A percentile compares a stretch with the other conserved stretches of the same genome.
Evolutionary conservation across 1,284 basidiomycete species (phyloP).

Genomic region (Apiotrichum siamense): DNA sequence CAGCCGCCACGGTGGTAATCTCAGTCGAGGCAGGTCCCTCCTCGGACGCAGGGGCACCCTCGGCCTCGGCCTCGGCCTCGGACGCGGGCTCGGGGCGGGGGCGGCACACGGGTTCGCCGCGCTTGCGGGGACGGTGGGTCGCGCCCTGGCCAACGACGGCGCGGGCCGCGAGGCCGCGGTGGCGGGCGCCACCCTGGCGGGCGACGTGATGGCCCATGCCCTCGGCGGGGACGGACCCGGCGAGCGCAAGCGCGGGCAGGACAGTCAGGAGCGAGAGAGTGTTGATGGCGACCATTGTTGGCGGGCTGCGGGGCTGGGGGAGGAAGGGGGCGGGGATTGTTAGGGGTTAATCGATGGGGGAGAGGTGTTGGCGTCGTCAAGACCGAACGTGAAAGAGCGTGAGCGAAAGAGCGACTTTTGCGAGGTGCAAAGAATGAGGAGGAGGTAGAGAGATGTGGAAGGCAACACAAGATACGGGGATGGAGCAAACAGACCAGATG

Average conservation of each 20-base stretch:
- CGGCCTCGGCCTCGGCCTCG: neutral
- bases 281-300: constrained; percentile 28
- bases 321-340: neutral
- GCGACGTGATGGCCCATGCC: neutral
- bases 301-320: neutral
- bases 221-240: neutral
- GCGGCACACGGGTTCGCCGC: neutral
- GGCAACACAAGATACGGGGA: no score
- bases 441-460: neutral
- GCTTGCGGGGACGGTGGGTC: neutral
- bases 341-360: neutral
- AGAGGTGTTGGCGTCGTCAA: neutral
- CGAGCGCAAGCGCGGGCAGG: constrained; percentile 27
- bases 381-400: neutral
- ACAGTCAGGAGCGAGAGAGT: constrained; percentile 26
- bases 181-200: neutral
- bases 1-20: neutral
- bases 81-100: neutral
- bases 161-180: neutral
- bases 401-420: neutral
- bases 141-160: neutral
- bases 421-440: neutral
- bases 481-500: no score
- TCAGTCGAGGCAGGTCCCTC: neutral
- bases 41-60: neutral